Conservation (phyloP, 352 stramenopile genomes). For the Phytophthora ohioensis region DNA sequence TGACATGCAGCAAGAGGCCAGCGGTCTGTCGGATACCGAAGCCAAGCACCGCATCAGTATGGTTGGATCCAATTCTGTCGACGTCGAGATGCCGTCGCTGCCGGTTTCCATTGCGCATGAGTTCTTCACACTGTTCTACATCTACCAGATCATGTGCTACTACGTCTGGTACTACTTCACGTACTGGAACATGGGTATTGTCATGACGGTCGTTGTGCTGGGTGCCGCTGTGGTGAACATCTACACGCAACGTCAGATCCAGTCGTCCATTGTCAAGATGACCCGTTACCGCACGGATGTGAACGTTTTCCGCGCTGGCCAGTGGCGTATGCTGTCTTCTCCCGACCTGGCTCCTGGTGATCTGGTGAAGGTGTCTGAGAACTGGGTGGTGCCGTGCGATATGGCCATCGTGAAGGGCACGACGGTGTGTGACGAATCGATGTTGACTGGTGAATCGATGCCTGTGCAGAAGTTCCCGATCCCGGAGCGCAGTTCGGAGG, state of each 20-base stretch:
- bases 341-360: constrained; percentile 70
- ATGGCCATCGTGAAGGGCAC: constrained; percentile 73
- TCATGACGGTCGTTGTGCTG: constrained; percentile 51
- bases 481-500: constrained; percentile 54
- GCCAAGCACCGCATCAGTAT: constrained; percentile 26
- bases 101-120: constrained; percentile 15
- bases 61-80: constrained; percentile 44
- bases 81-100: constrained; percentile 48
- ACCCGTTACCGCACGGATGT: constrained; percentile 65
- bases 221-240: constrained; percentile 54
- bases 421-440: constrained; percentile 76
- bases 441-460: constrained; percentile 86
- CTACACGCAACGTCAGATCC: constrained; percentile 53
- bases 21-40: constrained; percentile 25
- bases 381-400: constrained; percentile 79
- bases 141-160: constrained; percentile 53
- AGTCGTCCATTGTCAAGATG: constrained; percentile 50
- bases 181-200: constrained; percentile 57
- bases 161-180: constrained; percentile 67
- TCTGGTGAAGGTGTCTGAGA: constrained; percentile 66
- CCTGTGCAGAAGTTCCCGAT: constrained; percentile 87
- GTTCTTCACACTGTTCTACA: constrained; percentile 7
- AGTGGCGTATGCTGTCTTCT: constrained; percentile 56
- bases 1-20: constrained; percentile 18
- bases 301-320: constrained; percentile 57